Conservation (phyloP, 106 monocot genomes). For the Ottelia alismoides region DNA sequence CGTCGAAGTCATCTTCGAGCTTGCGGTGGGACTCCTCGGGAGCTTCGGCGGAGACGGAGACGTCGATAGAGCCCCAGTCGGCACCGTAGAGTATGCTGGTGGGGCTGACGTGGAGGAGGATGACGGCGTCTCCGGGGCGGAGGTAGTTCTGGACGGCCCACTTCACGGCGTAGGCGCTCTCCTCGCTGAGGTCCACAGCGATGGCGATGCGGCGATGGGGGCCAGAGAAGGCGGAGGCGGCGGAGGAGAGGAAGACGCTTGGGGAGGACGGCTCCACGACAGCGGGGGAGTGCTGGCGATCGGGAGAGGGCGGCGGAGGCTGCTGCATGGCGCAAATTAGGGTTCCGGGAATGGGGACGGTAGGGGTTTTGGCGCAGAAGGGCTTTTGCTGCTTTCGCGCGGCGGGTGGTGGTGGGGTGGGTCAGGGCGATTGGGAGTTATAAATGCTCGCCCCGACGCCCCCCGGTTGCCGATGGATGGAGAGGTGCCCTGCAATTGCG, state of each 20-base stretch:
- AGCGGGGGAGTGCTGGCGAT: not conserved
- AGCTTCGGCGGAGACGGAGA: slow-evolving; percentile 12
- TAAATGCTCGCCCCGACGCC: no score
- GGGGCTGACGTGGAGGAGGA: slow-evolving; percentile 33
- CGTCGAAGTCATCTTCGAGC: slow-evolving; percentile 19
- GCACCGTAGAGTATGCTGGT: slow-evolving; percentile 32
- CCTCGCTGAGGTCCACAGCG: slow-evolving; percentile 30
- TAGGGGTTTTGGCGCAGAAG: no score
- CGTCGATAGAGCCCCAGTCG: slow-evolving; percentile 34
- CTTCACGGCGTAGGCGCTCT: slow-evolving; percentile 26
- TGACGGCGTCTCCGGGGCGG: slow-evolving; percentile 33
- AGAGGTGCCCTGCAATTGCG: no score
- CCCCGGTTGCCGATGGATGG: no score
- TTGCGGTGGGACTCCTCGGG: slow-evolving; percentile 14
- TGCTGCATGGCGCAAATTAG: no score
- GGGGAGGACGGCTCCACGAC: slow-evolving; percentile 2
- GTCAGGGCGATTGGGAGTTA: no score
- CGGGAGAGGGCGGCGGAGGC: not conserved
- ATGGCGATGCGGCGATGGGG: slow-evolving; percentile 30
- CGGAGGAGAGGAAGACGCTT: slow-evolving; percentile 23
- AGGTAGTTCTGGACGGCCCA: slow-evolving; percentile 42
- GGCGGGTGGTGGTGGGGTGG: no score
- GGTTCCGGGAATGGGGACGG: no score
- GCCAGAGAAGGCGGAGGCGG: slow-evolving; percentile 7
- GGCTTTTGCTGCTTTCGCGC: no score